Evolutionary conservation across 2,329 filamentous ascomycete species (phyloP), one percentile per base, ranked within the genome.

Genomic region (Fusarium coicis): DNA sequence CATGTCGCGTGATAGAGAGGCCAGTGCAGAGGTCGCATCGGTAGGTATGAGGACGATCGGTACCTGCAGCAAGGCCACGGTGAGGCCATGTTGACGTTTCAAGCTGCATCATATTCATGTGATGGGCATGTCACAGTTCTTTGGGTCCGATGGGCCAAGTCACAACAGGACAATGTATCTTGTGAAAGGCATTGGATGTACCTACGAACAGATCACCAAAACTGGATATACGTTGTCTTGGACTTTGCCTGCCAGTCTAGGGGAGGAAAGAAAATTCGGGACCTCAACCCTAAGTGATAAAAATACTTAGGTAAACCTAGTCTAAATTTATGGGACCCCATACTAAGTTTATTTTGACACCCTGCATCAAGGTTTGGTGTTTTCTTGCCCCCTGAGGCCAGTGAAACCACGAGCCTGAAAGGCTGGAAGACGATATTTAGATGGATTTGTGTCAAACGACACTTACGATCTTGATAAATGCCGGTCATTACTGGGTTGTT

Each of bases 61-160:
- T 43, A 34, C 36, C 28, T 40, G 10, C 37, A 39, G 47, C 30
- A 49, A 46, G 26, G 21, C 39, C 10, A n/a, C n/a, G 46, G 34
- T 19, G 42, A 67, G 53, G 57, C 39, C 53, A 40, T 43, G 28
- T 50, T 18, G 42, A 21, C 37, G 64, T 67, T 61, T 67, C 64
- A 67, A 37, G 21, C 47, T 47, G 44, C 44, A 46, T 61, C 34
- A 37, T 47, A 36, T 52, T 26, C 23, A 43, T 36, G 47, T 28
- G 42, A 32, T 47, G 4, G 19, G 14, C 34, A 28, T 18, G 21
- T 37, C 47, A 37, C 26, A 47, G 28, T 15, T 23, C 14, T 40
- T 47, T 30, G 30, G 30, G 7, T 23, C 23, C 14, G 23, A 28
- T 36, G 18, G 26, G 58, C 10, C 36, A 53, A 28, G 7, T 49